Percentiles rank a stretch among this genome's conserved stretches.
phyloP scores from a whole-genome alignment of 2,329 filamentous ascomycete genomes.

The Fusarium redolens region DNA sequence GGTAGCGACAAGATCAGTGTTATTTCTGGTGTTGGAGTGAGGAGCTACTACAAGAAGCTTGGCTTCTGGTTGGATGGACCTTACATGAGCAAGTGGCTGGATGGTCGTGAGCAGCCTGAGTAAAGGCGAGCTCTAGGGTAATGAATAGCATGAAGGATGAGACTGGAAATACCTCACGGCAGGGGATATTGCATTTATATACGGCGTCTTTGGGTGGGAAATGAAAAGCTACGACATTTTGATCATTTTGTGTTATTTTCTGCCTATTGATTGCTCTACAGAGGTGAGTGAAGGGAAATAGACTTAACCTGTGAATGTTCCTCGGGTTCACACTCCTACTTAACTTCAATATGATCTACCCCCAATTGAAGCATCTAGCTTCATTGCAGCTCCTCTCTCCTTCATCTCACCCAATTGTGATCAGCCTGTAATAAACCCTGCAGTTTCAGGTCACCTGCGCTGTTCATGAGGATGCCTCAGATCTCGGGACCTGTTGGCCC shows the following conservation, averaged over 20 bases:
- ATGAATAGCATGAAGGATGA: conserved; percentile 15
- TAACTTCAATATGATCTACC: accelerated
- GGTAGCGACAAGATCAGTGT: conserved; percentile 94
- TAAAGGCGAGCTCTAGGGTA: conserved; percentile 3
- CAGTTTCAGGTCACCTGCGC: conserved; percentile 9
- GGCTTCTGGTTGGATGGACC: conserved; percentile 95
- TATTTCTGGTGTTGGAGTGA: conserved; percentile 96
- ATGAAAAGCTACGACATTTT: conserved; percentile 23
- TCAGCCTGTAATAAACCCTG: neutral
- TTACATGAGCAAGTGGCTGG: conserved; percentile 78
- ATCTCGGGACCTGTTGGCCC: conserved; percentile 18
- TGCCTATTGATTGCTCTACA: accelerated
- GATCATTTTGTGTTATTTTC: neutral
- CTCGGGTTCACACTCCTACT: neutral
- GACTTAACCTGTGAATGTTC: accelerated
- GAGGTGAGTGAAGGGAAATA: neutral
- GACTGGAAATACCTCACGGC: conserved; percentile 33
- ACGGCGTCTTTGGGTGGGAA: conserved; percentile 31
- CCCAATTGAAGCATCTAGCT: accelerated
- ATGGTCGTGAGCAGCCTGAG: conserved; percentile 53
- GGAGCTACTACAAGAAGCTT: conserved; percentile 93
- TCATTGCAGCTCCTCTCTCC: accelerated
- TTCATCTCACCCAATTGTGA: neutral
- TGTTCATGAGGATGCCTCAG: conserved; percentile 19
- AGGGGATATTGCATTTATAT: conserved; percentile 32